phyloP scores from a whole-genome alignment of 768 basidiomycete genomes.

The Leccinellum luteum region DNA sequence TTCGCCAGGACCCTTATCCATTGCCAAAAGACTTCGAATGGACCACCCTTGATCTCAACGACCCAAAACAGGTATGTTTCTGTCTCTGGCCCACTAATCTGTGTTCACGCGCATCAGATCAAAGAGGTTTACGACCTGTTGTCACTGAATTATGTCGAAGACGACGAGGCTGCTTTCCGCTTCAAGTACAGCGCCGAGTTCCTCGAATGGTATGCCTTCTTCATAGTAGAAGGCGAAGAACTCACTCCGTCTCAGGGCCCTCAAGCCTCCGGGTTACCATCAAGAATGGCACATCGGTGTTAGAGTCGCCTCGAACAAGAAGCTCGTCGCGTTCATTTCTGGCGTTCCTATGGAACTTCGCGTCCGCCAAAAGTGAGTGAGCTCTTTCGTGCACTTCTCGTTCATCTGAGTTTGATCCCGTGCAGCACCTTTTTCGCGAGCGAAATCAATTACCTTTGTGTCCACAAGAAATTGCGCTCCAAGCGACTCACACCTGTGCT shows the following conservation, averaged over 20 bases:
- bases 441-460: slow-evolving; percentile 97
- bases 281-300: slow-evolving; percentile 97
- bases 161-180: slow-evolving; percentile 92
- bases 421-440: slow-evolving; percentile 64
- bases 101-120: slow-evolving; percentile 43
- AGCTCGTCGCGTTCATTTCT: slow-evolving; percentile 94
- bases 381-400: slow-evolving; percentile 24
- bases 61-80: slow-evolving; percentile 63
- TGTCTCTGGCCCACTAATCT: not conserved
- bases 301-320: slow-evolving; percentile 84
- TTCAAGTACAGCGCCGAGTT: slow-evolving; percentile 97
- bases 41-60: slow-evolving; percentile 75
- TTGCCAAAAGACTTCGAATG: slow-evolving; percentile 94
- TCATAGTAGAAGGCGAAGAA: not conserved
- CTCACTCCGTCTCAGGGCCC: slow-evolving; percentile 58
- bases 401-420: slow-evolving; percentile 7
- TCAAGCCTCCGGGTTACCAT: slow-evolving; percentile 89
- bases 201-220: slow-evolving; percentile 66
- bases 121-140: slow-evolving; percentile 91
- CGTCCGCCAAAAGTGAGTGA: slow-evolving; percentile 86
- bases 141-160: slow-evolving; percentile 94
- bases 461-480: slow-evolving; percentile 95
- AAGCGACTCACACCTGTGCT: slow-evolving; percentile 94
- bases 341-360: slow-evolving; percentile 85
- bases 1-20: slow-evolving; percentile 84